A percentile compares a stretch with the other conserved stretches of the same genome.
Evolutionary conservation across 2,329 filamentous ascomycete genomes (phyloP).

Genomic region (Metarhizium guizhouense): DNA sequence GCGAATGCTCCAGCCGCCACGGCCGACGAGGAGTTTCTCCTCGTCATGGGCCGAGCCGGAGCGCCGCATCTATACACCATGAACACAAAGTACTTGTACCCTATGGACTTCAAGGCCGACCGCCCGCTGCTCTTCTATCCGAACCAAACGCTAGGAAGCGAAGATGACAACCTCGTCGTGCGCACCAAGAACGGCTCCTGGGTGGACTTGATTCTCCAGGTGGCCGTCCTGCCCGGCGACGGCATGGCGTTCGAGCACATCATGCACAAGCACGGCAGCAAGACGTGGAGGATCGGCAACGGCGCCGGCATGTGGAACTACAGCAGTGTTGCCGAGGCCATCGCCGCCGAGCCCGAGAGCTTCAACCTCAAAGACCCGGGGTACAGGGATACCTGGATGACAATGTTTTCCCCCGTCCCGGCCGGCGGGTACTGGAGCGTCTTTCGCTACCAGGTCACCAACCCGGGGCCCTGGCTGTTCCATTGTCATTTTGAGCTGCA

Average conservation of each 20-base stretch:
- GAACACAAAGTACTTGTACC: background rate
- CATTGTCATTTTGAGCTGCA: conserved; percentile 43
- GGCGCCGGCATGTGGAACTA: conserved; percentile 30
- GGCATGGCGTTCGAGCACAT: conserved; percentile 2
- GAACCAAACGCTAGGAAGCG: background rate
- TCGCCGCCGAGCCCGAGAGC: conserved; percentile 20
- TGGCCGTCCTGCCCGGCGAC: conserved; percentile 11
- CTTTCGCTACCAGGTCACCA: conserved; percentile 34
- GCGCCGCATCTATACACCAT: conserved; percentile 3
- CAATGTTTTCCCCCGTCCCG: conserved; percentile 2
- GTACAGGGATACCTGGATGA: conserved; percentile 25
- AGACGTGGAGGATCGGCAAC: conserved; percentile 32
- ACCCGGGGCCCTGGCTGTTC: conserved; percentile 34
- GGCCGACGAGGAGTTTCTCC: conserved; percentile 1
- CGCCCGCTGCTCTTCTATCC: conserved; percentile 5
- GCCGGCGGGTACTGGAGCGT: conserved; percentile 25
- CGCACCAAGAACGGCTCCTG: conserved; percentile 21
- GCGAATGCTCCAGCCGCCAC: background rate
- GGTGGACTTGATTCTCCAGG: conserved; percentile 26
- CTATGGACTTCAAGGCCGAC: conserved; percentile 3
- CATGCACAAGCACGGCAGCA: conserved; percentile 40
- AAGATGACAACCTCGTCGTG: conserved; percentile 3
- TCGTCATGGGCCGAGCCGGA: background rate
- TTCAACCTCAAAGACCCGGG: conserved; percentile 36
- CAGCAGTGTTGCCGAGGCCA: conserved; percentile 30